Evolutionary conservation across 2,329 filamentous ascomycete genomes (phyloP), one percentile per base, ranked within the genome.

Genomic region (Neopestalotiopsis clavispora): DNA sequence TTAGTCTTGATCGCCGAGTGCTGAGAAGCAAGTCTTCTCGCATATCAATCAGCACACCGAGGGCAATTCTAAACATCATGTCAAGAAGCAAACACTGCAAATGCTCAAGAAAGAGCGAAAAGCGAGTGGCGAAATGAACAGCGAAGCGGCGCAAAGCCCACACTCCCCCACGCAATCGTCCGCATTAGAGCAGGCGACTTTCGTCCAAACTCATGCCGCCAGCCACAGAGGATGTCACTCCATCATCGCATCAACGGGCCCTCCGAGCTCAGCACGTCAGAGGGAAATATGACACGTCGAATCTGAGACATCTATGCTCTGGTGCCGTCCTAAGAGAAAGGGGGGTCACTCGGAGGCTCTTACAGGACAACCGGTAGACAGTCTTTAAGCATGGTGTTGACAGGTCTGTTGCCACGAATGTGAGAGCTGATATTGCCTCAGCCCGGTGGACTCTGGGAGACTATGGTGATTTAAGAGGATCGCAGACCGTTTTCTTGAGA

Each of bases 401-500:
- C 45, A 52, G 45, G 45, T 52, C 45, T 52, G 17, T 52, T 7
- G 52, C 52, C 5, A 14, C 52, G 52, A 20, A 52, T 52, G 20
- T 52, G 45, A 20, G 45, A 9, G 6, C 20, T 10, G 20, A 17
- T 20, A 30, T 14, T 30, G 23, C 57, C 57, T 30, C 57, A 34
- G 32, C 28, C 57, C 5, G 14, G 17, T 12, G n/a, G 20, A 14
- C 23, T 30, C 9, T 17, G 10, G 12, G 14, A 30, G 20, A 30
- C 14, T 34, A 64, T 52, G 61, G 30, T 49, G 63, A 66, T 32
- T 66, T 56, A 66, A 66, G 49, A 45, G 49, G 61, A 64, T 49
- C 10, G 14, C 38, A 23, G 17, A 64, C 45, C 61, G 61, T 49
- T 52, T 10, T 40, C 14, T 52, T 30, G 40, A 4, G 49, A 14